A percentile compares a stretch with the other conserved stretches of the same genome.
These are phyloP conservation scores for Sphagnum tenellum DNA, from an alignment of 225 moss, liverwort and hornwort species.

Conservation along the genomic window DNA sequence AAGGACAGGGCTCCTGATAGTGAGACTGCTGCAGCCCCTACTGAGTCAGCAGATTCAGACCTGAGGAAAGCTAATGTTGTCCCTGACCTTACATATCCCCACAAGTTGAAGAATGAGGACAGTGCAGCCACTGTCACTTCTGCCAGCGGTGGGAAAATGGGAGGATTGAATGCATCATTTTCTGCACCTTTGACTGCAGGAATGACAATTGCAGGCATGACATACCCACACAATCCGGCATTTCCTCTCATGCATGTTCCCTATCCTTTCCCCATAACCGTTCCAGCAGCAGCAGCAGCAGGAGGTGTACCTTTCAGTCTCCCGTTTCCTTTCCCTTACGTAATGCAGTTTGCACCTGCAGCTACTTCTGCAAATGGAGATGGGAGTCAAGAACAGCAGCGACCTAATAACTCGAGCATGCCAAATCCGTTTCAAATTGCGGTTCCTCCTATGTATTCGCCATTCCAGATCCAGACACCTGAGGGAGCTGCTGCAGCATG, in stretches of 20 bases:
- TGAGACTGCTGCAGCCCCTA: constrained; percentile 13
- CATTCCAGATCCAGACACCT: constrained; percentile 42
- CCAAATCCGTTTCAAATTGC: constrained; percentile 41
- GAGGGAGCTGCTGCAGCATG: constrained; percentile 28
- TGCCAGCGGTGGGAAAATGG: constrained; percentile 7
- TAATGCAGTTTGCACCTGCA: constrained; percentile 57
- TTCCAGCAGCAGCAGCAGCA: constrained; percentile 26
- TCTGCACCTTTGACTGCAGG: no score
- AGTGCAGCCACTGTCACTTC: constrained; percentile 15
- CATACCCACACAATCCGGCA: constrained; percentile 22
- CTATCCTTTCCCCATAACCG: constrained; percentile 45
- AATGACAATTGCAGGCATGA: constrained; percentile 24
- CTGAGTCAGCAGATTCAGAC: constrained; percentile 21
- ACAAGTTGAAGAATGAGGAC: constrained; percentile 3
- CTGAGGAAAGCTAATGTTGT: constrained; percentile 11
- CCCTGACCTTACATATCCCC: constrained; percentile 20
- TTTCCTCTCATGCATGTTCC: constrained; percentile 52
- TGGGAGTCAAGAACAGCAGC: constrained; percentile 31
- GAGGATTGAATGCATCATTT: no score
- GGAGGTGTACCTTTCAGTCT: constrained; percentile 42
- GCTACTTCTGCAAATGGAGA: constrained; percentile 16
- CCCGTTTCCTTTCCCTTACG: constrained; percentile 61
- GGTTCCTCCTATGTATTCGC: constrained; percentile 30
- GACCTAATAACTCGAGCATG: constrained; percentile 7
- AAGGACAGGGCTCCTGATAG: constrained; percentile 26